These are phyloP conservation scores for Tuber calosporum DNA, from an alignment of 495 filamentous ascomycete species.

Conservation along the genomic window DNA sequence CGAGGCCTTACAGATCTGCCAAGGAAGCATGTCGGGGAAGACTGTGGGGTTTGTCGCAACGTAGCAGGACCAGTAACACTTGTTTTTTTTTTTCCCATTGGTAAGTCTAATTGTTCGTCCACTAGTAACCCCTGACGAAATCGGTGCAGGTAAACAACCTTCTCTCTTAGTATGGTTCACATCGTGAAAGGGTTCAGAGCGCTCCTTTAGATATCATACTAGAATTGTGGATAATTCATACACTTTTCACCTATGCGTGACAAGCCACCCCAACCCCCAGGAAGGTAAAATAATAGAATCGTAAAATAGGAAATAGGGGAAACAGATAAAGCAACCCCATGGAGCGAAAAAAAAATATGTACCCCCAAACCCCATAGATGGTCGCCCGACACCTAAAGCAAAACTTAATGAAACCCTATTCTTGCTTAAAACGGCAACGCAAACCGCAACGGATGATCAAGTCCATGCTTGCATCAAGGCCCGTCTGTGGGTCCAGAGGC, in stretches of 20 bases:
- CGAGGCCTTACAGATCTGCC: too few species aligned
- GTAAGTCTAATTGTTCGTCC: neutral
- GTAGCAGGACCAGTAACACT: neutral
- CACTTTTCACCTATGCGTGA: neutral
- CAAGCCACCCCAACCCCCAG: too few species aligned
- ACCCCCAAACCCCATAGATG: neutral
- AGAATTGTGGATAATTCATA: neutral
- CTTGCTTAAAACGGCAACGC: neutral
- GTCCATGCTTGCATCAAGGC: constrained; percentile 75
- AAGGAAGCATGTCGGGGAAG: neutral
- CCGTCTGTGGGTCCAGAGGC: constrained; percentile 94
- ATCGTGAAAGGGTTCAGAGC: neutral
- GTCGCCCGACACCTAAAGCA: neutral
- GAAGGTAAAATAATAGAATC: neutral
- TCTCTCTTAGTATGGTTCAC: neutral
- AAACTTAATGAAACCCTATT: neutral
- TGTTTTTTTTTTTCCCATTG: neutral
- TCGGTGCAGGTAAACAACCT: neutral
- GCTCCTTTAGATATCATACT: neutral
- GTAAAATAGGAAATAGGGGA: neutral
- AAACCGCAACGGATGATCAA: constrained; percentile 4
- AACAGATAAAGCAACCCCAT: neutral
- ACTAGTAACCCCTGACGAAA: neutral
- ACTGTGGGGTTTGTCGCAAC: neutral
- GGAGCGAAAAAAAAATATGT: neutral